Percentiles rank a stretch among this genome's conserved stretches.
phyloP scores from a whole-genome alignment of 805 yeast species.

The Ogataea pilisensis region DNA sequence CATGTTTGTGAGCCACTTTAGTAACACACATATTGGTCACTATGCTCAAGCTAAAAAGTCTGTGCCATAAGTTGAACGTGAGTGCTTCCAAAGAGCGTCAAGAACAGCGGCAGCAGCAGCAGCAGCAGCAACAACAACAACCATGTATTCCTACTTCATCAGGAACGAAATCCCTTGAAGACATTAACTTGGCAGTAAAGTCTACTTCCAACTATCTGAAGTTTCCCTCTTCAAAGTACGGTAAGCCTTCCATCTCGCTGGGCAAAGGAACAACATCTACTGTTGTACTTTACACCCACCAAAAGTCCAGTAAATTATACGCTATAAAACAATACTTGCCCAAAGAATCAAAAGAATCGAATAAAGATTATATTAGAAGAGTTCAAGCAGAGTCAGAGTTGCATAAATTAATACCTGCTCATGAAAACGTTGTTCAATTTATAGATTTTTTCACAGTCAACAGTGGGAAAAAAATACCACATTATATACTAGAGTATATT shows the following conservation, averaged over 20 bases:
- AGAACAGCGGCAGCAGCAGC: no score
- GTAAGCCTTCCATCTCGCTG: constrained; percentile 5
- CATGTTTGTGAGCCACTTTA: no score
- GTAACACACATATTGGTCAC: no score
- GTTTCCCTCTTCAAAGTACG: constrained; percentile 12
- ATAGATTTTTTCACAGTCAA: constrained; percentile 28
- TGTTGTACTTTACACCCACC: constrained; percentile 11
- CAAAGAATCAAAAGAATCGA: constrained; percentile 37
- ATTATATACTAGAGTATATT: constrained; percentile 32
- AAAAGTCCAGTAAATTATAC: constrained; percentile 6
- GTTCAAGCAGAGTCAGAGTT: constrained; percentile 35
- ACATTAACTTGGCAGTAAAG: neutral
- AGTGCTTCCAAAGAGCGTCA: no score
- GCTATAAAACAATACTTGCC: constrained; percentile 46
- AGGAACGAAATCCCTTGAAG: neutral
- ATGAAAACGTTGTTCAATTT: constrained; percentile 34
- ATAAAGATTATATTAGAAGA: constrained; percentile 36
- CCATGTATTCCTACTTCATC: no score
- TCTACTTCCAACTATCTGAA: neutral
- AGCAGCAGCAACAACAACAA: no score
- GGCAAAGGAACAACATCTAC: constrained; percentile 18
- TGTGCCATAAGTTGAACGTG: no score
- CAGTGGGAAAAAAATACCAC: constrained; percentile 16
- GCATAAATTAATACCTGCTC: constrained; percentile 24
- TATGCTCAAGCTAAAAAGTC: no score